phyloP scores from a whole-genome alignment of 2,329 filamentous ascomycete genomes.

The Trichoderma harzianum region DNA sequence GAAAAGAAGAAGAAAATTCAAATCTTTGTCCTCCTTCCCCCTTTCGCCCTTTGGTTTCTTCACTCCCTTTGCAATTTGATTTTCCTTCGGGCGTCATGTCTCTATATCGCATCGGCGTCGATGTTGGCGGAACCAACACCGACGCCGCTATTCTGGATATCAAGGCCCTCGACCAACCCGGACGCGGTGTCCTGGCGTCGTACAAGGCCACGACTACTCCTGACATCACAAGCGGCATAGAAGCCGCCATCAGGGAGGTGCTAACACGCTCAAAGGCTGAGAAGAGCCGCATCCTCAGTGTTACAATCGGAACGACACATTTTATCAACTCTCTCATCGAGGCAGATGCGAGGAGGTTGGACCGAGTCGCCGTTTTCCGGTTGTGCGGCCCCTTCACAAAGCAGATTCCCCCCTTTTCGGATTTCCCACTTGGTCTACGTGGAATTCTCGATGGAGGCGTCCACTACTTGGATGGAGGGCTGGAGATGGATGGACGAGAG shows the following conservation, averaged over 20 bases:
- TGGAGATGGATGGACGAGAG: conserved; percentile 48
- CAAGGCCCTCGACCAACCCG: conserved; percentile 31
- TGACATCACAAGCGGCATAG: conserved; percentile 50
- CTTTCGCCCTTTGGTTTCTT: background rate
- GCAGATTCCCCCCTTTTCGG: conserved; percentile 44
- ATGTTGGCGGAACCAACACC: conserved; percentile 41
- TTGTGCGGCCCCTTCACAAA: conserved; percentile 45
- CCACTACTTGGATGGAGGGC: conserved; percentile 43
- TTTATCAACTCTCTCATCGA: conserved; percentile 50
- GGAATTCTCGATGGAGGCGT: conserved; percentile 41
- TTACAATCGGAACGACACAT: conserved; percentile 50
- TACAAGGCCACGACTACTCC: conserved; percentile 48
- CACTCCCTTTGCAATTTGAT: background rate
- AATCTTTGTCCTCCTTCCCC: background rate
- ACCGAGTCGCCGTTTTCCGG: conserved; percentile 44
- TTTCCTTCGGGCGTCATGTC: conserved; percentile 27
- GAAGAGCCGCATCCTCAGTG: conserved; percentile 39
- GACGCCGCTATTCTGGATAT: conserved; percentile 46
- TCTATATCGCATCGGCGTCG: conserved; percentile 43
- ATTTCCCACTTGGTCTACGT: conserved; percentile 41
- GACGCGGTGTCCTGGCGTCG: conserved; percentile 43
- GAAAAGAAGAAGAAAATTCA: background rate
- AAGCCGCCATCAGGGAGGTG: conserved; percentile 43
- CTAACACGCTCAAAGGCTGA: conserved; percentile 38
- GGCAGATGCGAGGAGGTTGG: conserved; percentile 41